These are phyloP conservation scores for Talaromyces sp. DNA, from an alignment of 2,329 filamentous ascomycete species.

Conservation along the genomic window DNA sequence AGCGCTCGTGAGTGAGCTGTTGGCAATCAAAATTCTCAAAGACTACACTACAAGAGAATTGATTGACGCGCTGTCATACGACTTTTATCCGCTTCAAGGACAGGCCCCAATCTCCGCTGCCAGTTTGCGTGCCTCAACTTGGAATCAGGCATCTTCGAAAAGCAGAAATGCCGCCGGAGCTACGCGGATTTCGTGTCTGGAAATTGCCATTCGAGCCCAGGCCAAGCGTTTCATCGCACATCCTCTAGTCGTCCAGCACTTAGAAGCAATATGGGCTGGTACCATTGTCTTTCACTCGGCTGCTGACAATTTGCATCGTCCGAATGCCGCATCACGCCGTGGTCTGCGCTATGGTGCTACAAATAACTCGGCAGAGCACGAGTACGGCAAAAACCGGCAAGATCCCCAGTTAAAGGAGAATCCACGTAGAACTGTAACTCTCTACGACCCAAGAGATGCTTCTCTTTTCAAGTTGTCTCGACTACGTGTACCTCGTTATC, in stretches of 20 bases:
- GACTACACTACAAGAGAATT: slow-evolving; percentile 86
- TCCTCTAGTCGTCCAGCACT: slow-evolving; percentile 84
- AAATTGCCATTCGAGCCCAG: slow-evolving; percentile 87
- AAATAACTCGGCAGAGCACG: slow-evolving; percentile 9
- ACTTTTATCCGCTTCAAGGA: slow-evolving; percentile 89
- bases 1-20: slow-evolving; percentile 82
- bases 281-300: slow-evolving; percentile 91
- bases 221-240: slow-evolving; percentile 91
- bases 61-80: slow-evolving; percentile 90
- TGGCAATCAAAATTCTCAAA: slow-evolving; percentile 84
- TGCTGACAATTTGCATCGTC: slow-evolving; percentile 77
- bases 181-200: slow-evolving; percentile 81
- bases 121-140: slow-evolving; percentile 33
- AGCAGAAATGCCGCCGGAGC: slow-evolving; percentile 54
- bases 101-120: slow-evolving; percentile 51
- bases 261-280: slow-evolving; percentile 97
- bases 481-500: slow-evolving; percentile 84
- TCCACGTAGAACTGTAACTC: slow-evolving; percentile 67
- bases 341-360: slow-evolving; percentile 27
- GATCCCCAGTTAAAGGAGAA: slow-evolving; percentile 16
- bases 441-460: slow-evolving; percentile 88
- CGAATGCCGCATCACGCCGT: slow-evolving; percentile 35
- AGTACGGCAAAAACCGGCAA: slow-evolving; percentile 7
- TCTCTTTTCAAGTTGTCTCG: slow-evolving; percentile 89
- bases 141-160: slow-evolving; percentile 32